Evolutionary conservation across 2,329 filamentous ascomycete species (phyloP).

Genomic region (Helotiales sp.): DNA sequence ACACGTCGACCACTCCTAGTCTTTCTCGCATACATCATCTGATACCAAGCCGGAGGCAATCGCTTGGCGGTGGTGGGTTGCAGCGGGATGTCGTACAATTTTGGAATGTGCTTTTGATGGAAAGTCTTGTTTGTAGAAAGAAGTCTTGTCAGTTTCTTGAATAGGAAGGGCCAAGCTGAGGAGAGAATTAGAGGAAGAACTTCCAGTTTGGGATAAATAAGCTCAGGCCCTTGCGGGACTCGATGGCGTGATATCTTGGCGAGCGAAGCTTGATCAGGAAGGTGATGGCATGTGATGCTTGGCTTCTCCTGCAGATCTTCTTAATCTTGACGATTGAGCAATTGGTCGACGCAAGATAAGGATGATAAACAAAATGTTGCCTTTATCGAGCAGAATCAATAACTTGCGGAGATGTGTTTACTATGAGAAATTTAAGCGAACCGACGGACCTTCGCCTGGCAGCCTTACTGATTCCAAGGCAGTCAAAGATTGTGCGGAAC

Average conservation of each 20-base stretch:
- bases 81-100: neutral
- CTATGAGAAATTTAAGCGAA: too few species aligned
- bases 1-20: neutral
- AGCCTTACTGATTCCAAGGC: too few species aligned
- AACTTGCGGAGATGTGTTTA: neutral
- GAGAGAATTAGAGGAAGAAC: neutral
- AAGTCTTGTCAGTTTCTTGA: conserved; percentile 11
- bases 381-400: neutral
- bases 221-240: neutral
- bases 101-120: neutral
- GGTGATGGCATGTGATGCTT: neutral
- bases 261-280: conserved; percentile 6
- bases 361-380: neutral
- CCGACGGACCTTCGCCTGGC: too few species aligned
- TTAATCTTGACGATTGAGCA: neutral
- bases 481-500: too few species aligned
- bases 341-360: neutral
- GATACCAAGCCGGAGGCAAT: conserved; percentile 11
- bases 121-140: conserved; percentile 3
- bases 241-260: conserved; percentile 9
- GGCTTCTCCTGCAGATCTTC: neutral
- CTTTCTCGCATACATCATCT: neutral
- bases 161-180: neutral
- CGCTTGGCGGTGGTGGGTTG: conserved; percentile 1
- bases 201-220: neutral